phyloP scores from a whole-genome alignment of 805 yeast species.

The Brettanomyces bruxellensis region DNA sequence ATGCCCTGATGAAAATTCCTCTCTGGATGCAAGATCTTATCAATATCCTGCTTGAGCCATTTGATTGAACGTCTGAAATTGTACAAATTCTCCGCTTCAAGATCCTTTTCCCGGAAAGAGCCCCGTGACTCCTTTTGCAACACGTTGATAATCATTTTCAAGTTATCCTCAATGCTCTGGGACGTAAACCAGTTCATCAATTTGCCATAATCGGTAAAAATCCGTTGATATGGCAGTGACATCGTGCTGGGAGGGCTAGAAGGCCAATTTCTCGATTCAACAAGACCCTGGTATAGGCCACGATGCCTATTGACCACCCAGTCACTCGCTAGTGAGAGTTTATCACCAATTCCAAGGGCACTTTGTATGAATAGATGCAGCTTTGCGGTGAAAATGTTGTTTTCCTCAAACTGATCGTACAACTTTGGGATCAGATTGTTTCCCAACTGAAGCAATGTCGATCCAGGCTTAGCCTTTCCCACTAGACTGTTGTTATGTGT shows the following conservation, averaged over 20 bases:
- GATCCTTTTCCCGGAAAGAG: too few relatives aligned
- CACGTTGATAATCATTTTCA: too few relatives aligned
- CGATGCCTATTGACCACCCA: constrained; percentile 18
- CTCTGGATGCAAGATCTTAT: too few relatives aligned
- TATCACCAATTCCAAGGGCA: constrained; percentile 23
- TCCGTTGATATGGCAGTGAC: not conserved
- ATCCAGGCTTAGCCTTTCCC: constrained; percentile 26
- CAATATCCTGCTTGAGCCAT: too few relatives aligned
- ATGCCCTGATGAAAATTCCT: constrained; percentile 3
- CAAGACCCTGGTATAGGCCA: constrained; percentile 10
- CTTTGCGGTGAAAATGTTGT: constrained; percentile 16
- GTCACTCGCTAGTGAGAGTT: constrained; percentile 17
- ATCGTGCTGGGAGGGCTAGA: not conserved
- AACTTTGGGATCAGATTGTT: constrained; percentile 17
- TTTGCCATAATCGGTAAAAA: not conserved
- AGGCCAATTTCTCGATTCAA: constrained; percentile 14
- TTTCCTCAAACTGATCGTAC: constrained; percentile 10
- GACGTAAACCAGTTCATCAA: constrained; percentile 1
- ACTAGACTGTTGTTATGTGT: constrained; percentile 17
- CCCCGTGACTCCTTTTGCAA: too few relatives aligned
- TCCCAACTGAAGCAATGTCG: constrained; percentile 21
- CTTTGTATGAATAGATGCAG: constrained; percentile 16
- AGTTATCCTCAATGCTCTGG: not conserved
- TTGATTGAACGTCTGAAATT: too few relatives aligned
- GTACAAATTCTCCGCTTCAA: too few relatives aligned